Base-by-base conservation (phyloP, 345 rosid genomes). In the Schrenkiella parvula region DNA sequence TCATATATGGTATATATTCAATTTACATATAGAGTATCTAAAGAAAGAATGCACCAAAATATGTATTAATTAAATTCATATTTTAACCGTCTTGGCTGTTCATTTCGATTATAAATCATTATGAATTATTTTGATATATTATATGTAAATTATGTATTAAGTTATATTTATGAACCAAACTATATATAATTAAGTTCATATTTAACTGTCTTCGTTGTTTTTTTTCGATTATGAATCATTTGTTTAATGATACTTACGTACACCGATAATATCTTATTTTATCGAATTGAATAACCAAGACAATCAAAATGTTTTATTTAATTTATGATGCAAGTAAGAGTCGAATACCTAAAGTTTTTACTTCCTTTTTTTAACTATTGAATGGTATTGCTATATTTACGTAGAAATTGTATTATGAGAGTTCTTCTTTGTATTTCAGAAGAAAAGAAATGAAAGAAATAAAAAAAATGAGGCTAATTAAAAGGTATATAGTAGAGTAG, bases 361-460 rank as follows among this genome's bases (percentile, higher is more conserved):
- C 59, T 50, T 51, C 47, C n/a, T 31, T 35, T 68, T 68, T 34
- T 29, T 43, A n/a, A n/a, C 2, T 43, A 55, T 41, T 8, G 2
- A 31, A 12, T 52, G 10, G 5, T 21, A 29, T 21, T 43, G 51
- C 12, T 43, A 29, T 15, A 34, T n/a, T 11, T n/a, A 3, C 0
- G 35, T 25, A n/a, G 47, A 34, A 15, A 44, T 10, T 19, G 4
- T 70, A 15, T 47, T 11, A 23, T 26, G 66, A 70, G 38, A 44
- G 5, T 21, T 32, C 11, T 50, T 50, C 32, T 19, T 43, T 61
- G 61, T 61, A 18, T 38, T 71, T 61, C 53, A 42, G 54, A 63
- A 64, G 56, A 47, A 66, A 66, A 57, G 52, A 66, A 66, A 35
- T 12, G 71, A 65, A 58, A 41, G 26, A 34, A 64, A 66, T 18